Base-by-base conservation (phyloP, 208 protist genomes). In the Trypanosomatidae sp. region DNA sequence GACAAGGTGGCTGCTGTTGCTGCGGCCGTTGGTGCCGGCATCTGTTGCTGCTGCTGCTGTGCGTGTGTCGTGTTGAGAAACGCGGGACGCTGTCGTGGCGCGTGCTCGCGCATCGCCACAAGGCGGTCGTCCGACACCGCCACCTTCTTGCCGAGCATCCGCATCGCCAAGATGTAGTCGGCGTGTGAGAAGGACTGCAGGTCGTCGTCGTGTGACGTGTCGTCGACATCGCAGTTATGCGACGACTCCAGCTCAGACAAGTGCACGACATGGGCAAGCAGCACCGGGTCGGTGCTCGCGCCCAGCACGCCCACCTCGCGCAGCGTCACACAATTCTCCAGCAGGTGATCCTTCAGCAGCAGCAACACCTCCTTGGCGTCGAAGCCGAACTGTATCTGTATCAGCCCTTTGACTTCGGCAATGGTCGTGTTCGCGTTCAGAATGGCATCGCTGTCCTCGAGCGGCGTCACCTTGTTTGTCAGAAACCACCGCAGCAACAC, bases 311-410 rank as follows among this genome's bases (percentile, higher is more conserved):
- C 73, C 13, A 85, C 18, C 6, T 35, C 61, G 20, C 47, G 42
- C 33, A 90, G 47, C 0, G 62, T 66, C 7, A 35, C 43, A 8
- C 15, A 44, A 51, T 90, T 83, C 53, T 82, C 67, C 11, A 77
- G 54, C 6, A 87, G 59, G 38, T 71, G 67, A 13, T 79, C 51
- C 32, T 59, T 37, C 18, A 87, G 48, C 6, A 83, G 35, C 6
- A 83, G 35, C 30, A 35, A n/a, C 20, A 76, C 62, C 56, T 85
- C 69, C 33, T 60, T 66, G 25, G 61, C 53, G 15, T 57, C 46
- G 39, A 88, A 88, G n/a, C 78, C 78, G n/a, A 88, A 88, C n/a
- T 48, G 66, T 18, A 86, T 70, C 43, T 90, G 75, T 42, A 87
- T 76, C 3, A 87, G 68, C 2, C 81, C 81, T 57, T 90, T 90